Base-by-base conservation (phyloP, 2,329 filamentous ascomycete genomes). In the Colletotrichum destructivum region DNA sequence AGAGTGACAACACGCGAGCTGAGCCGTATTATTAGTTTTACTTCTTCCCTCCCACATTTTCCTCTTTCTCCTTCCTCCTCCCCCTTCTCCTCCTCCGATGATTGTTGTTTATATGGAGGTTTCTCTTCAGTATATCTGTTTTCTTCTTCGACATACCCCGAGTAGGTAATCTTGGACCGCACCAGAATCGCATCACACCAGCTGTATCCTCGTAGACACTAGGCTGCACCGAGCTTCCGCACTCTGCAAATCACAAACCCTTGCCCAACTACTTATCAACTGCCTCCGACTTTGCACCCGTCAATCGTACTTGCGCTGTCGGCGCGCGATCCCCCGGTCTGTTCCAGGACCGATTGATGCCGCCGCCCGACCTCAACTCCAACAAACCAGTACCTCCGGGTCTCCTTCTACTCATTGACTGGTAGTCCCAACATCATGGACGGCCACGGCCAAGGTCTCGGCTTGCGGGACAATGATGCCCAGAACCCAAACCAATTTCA, bases 1-100 rank as follows among this genome's bases (percentile, higher is more conserved):
- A 54, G 62, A 62, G 65, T 3, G 35, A 61, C 42, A 64, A 56
- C 59, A 42, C 54, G 54, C 52, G 18, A 49, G 40, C 21, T 44
- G 18, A 55, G 40, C 21, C 31, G 40, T 69, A 54, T 68, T 69
- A 64, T 64, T 63, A 69, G 60, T 61, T 60, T 38, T 49, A 18
- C 26, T 54, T 23, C 59, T 60, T 47, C 31, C 47, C 60, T 64
- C 66, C 47, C 60, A 18, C 47, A 21, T 35, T 9, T 13, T 21
- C 18, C 23, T n/a, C 23, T 52, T n/a, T 31, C 35, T 38, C 21
- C 46, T 61, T 61, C 62, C 47, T 55, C 21, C 55, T 21, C 49
- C 18, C 49, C 40, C 9, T 63, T 9, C 15, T 12, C 26, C 31
- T 38, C 42, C 16, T 56, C 40, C 55, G 26, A 26, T 69, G 54